Percentiles rank a stretch among this genome's conserved stretches.
These are phyloP conservation scores for Rhizopus delemar DNA, from an alignment of 371 early-diverging fungal genomes.

Conservation along the genomic window DNA sequence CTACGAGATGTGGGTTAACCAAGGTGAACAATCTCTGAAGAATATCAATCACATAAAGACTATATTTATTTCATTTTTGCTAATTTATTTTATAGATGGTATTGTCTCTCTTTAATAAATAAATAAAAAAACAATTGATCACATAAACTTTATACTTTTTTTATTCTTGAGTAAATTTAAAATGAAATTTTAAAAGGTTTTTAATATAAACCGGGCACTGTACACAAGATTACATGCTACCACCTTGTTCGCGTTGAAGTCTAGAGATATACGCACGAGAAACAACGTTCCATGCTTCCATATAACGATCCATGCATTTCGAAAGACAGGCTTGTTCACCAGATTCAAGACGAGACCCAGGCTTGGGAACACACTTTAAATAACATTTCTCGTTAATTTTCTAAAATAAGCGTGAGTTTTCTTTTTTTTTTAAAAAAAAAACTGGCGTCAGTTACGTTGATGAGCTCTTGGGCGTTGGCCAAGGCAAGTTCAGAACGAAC, in stretches of 20 bases:
- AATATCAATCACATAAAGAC: not conserved
- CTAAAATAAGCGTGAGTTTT: constrained; percentile 27
- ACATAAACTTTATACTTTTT: too few relatives aligned
- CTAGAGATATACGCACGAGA: constrained; percentile 76
- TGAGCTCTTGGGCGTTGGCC: constrained; percentile 86
- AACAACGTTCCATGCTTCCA: constrained; percentile 86
- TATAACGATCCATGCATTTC: constrained; percentile 87
- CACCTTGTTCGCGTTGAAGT: constrained; percentile 68
- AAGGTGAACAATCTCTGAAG: not conserved
- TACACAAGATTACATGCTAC: constrained; percentile 20
- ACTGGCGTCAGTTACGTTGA: constrained; percentile 57
- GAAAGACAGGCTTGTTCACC: constrained; percentile 77
- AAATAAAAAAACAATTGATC: too few relatives aligned
- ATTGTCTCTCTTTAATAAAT: too few relatives aligned
- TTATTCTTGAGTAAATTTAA: too few relatives aligned
- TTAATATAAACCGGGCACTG: not conserved
- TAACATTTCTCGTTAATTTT: constrained; percentile 87
- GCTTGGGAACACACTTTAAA: constrained; percentile 77
- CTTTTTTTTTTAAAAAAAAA: too few relatives aligned
- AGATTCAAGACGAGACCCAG: constrained; percentile 68
- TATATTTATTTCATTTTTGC: too few relatives aligned
- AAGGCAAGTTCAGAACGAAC: constrained; percentile 81
- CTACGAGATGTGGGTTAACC: not conserved
- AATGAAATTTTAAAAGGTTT: not conserved
- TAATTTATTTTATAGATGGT: too few relatives aligned